Evolutionary conservation across 345 rosid genomes (phyloP).

Genomic region (Rhizophora apiculata): DNA sequence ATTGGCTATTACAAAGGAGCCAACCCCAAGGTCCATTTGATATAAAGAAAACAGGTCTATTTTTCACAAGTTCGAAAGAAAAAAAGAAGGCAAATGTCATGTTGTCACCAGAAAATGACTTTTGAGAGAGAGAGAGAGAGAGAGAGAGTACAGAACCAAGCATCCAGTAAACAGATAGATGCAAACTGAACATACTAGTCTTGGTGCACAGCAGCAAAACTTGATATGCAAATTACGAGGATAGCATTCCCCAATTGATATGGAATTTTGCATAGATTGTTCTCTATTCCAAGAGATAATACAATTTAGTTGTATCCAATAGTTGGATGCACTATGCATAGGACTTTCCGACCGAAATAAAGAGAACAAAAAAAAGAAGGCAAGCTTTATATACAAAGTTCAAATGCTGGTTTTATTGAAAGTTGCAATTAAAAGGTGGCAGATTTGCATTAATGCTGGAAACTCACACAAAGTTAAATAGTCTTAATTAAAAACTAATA

Average conservation of each 20-base stretch:
- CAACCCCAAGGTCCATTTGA: conserved; percentile 97
- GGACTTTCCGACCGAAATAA: too few species aligned
- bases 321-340: not conserved
- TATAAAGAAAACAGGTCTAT: conserved; percentile 10
- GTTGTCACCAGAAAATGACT: not conserved
- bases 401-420: too few species aligned
- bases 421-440: too few species aligned
- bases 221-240: not conserved
- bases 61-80: not conserved
- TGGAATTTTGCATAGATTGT: too few species aligned
- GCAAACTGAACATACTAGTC: not conserved
- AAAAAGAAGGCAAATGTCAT: not conserved
- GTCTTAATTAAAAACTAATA: too few species aligned
- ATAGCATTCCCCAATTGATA: not conserved
- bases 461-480: too few species aligned
- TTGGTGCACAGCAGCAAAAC: not conserved
- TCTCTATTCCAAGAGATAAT: too few species aligned
- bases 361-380: too few species aligned
- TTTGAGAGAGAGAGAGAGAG: too few species aligned
- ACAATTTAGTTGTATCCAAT: too few species aligned
- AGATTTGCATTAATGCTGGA: too few species aligned
- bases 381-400: too few species aligned
- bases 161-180: not conserved
- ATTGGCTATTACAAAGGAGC: conserved; percentile 75
- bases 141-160: not conserved